phyloP scores from a whole-genome alignment of 2,329 filamentous ascomycete genomes.

The Neofusicoccum umdonicola region DNA sequence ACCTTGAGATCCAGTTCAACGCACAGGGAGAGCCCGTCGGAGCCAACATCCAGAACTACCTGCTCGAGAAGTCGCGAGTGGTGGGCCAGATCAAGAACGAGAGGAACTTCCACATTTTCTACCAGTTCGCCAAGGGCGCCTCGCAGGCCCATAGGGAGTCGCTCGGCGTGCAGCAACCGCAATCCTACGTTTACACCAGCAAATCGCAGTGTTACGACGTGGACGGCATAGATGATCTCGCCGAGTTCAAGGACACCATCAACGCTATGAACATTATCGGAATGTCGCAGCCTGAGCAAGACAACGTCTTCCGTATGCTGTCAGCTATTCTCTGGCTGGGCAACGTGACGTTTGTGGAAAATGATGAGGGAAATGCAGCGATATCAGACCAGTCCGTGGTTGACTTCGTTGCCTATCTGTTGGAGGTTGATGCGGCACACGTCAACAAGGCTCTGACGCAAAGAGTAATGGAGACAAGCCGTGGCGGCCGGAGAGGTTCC shows the following conservation, averaged over 20 bases:
- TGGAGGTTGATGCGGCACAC: constrained; percentile 79
- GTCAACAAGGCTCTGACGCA: constrained; percentile 86
- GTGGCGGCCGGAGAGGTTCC: constrained; percentile 64
- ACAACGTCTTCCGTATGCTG: constrained; percentile 95
- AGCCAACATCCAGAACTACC: constrained; percentile 96
- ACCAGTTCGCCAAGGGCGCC: constrained; percentile 95
- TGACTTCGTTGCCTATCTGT: constrained; percentile 88
- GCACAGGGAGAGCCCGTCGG: constrained; percentile 85
- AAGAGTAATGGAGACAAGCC: constrained; percentile 73
- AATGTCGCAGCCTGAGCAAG: constrained; percentile 81
- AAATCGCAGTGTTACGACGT: constrained; percentile 93
- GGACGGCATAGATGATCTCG: constrained; percentile 85
- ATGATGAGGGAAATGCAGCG: constrained; percentile 82
- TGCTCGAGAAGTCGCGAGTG: constrained; percentile 92
- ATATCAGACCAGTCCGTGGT: constrained; percentile 88
- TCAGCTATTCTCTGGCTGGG: constrained; percentile 90
- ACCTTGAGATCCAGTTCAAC: constrained; percentile 97
- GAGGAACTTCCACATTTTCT: constrained; percentile 99
- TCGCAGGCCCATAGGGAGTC: constrained; percentile 59
- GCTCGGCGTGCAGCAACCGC: constrained; percentile 89
- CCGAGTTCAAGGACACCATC: constrained; percentile 85
- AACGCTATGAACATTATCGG: constrained; percentile 96
- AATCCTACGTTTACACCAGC: constrained; percentile 92
- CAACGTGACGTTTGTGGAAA: constrained; percentile 87
- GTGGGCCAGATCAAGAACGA: constrained; percentile 94